These are phyloP conservation scores for Colletotrichum gigasporum DNA, from an alignment of 2,329 filamentous ascomycete genomes.

Conservation along the genomic window DNA sequence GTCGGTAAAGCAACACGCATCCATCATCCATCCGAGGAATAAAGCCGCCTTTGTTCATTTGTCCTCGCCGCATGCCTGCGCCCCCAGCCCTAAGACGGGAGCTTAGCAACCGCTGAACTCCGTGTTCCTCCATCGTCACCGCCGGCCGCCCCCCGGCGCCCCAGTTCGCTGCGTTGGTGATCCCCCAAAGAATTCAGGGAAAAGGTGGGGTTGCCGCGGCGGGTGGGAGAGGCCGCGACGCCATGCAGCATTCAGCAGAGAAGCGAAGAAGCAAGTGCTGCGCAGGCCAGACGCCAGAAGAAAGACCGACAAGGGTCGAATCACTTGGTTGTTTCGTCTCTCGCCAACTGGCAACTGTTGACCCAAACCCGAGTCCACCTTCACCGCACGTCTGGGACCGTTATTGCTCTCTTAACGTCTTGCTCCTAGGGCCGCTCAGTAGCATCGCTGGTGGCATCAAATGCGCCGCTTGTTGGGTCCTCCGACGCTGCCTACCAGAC, in stretches of 20 bases:
- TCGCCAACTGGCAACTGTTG: not conserved
- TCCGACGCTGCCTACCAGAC: too few relatives aligned
- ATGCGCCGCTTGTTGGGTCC: not conserved
- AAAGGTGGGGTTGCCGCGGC: slow-evolving; percentile 3
- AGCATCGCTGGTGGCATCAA: too few relatives aligned
- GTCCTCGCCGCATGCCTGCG: not conserved
- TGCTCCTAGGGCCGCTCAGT: too few relatives aligned
- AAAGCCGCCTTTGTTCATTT: slow-evolving; percentile 15
- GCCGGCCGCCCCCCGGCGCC: not conserved
- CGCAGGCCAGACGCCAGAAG: slow-evolving; percentile 3
- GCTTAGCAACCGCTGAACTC: not conserved
- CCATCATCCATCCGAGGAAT: too few relatives aligned
- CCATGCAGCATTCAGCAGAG: not conserved
- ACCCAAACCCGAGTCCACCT: slow-evolving; percentile 1
- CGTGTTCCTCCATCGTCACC: not conserved
- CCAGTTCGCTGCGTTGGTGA: slow-evolving; percentile 19
- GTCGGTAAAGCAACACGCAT: too few relatives aligned
- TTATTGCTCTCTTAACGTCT: not conserved
- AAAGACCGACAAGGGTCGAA: not conserved
- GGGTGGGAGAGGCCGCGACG: slow-evolving; percentile 7
- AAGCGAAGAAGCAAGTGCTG: not conserved
- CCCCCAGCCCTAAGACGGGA: not conserved
- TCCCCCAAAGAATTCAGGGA: slow-evolving; percentile 11
- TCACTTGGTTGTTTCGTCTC: not conserved
- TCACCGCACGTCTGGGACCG: not conserved